Evolutionary conservation across 257 asterid species (phyloP).

Genomic region (Solanum okadae): DNA sequence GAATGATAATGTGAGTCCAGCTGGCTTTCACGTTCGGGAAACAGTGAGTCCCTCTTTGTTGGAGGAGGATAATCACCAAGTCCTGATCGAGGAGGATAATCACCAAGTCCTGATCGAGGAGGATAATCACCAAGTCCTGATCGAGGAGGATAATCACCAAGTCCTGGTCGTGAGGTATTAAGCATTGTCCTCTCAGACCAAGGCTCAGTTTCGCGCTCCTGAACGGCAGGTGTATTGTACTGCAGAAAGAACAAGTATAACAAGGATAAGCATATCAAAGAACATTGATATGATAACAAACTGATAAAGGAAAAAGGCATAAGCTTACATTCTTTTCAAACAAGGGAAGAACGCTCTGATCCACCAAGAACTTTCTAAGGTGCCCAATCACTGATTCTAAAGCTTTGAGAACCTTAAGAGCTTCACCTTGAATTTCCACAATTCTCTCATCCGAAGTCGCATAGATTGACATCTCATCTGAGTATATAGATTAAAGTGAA

Average conservation of each 20-base stretch:
- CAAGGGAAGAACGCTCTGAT: conserved; percentile 72
- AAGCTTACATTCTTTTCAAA: conserved; percentile 74
- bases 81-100: not conserved
- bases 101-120: not conserved
- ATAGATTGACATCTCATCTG: conserved; percentile 64
- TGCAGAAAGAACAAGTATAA: conserved; percentile 12
- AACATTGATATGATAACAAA: not conserved
- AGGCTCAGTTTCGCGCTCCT: conserved; percentile 55
- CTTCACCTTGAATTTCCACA: conserved; percentile 86
- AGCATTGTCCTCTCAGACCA: conserved; percentile 40
- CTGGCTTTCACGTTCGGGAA: conserved; percentile 52
- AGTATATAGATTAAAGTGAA: not conserved
- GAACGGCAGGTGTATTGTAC: conserved; percentile 43
- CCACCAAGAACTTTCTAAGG: conserved; percentile 81
- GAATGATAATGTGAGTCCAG: conserved; percentile 34
- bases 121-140: not conserved
- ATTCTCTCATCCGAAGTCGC: conserved; percentile 76
- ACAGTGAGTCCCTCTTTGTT: conserved; percentile 45
- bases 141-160: not conserved
- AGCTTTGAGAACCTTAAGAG: conserved; percentile 66
- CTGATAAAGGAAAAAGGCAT: not conserved
- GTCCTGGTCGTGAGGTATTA: not conserved
- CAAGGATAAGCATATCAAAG: not conserved
- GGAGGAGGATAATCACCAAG: conserved; percentile 5
- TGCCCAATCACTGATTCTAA: conserved; percentile 76